These are phyloP conservation scores for Zhuliangozyma blackwelliae DNA, from an alignment of 1,139 yeast species.

Conservation along the genomic window DNA sequence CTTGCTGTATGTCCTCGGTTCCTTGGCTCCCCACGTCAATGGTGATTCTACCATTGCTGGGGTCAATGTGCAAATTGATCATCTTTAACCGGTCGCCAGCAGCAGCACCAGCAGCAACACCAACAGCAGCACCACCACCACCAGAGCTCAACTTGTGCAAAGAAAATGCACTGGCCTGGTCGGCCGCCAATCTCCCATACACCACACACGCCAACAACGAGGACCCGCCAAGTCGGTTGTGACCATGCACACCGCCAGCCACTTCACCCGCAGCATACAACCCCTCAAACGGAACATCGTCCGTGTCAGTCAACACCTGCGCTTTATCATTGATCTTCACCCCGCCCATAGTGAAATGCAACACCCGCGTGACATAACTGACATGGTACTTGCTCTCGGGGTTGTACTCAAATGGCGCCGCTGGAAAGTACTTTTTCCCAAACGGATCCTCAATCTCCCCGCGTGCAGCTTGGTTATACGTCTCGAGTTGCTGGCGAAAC, in stretches of 20 bases:
- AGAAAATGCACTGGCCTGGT: conserved; percentile 32
- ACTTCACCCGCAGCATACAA: conserved; percentile 77
- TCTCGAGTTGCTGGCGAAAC: conserved; percentile 34
- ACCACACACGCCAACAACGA: conserved; percentile 78
- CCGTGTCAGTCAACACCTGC: conserved; percentile 47
- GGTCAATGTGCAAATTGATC: conserved; percentile 43
- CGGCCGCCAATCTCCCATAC: conserved; percentile 65
- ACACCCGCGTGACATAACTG: conserved; percentile 65
- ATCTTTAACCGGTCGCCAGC: conserved; percentile 32
- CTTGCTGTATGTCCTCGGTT: conserved; percentile 1
- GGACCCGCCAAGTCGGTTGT: conserved; percentile 73
- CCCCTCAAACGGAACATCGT: conserved; percentile 45
- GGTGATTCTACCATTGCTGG: conserved; percentile 22
- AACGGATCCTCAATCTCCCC: conserved; percentile 41
- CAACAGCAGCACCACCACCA: conserved; percentile 3
- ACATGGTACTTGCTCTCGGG: conserved; percentile 36
- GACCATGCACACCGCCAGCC: conserved; percentile 82
- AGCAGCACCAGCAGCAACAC: conserved; percentile 5
- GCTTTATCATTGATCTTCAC: conserved; percentile 59
- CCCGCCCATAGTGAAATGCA: conserved; percentile 89
- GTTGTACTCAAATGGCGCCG: conserved; percentile 39
- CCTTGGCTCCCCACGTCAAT: conserved; percentile 23
- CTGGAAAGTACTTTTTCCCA: conserved; percentile 51
- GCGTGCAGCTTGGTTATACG: conserved; percentile 45
- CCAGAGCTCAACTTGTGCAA: conserved; percentile 26